Evolutionary conservation across 2,329 filamentous ascomycete species (phyloP).

Genomic region (Ascochyta pisi): DNA sequence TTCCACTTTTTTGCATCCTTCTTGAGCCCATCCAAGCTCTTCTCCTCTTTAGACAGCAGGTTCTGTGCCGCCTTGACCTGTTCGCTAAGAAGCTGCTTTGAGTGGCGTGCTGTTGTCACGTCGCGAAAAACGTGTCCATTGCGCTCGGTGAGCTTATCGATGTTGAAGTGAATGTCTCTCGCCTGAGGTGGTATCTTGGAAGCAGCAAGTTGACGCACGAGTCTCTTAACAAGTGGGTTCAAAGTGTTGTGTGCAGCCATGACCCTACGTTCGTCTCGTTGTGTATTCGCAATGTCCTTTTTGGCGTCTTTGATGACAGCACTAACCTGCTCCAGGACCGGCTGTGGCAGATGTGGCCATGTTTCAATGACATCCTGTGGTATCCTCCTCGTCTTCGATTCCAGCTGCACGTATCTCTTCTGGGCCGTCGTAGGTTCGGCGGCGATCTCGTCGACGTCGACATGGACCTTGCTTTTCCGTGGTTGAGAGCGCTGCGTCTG

Average conservation of each 20-base stretch:
- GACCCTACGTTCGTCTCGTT: conserved; percentile 55
- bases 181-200: conserved; percentile 71
- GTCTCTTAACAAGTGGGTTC: conserved; percentile 60
- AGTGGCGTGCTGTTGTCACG: conserved; percentile 67
- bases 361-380: conserved; percentile 47
- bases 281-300: conserved; percentile 66
- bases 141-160: conserved; percentile 69
- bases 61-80: conserved; percentile 65
- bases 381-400: conserved; percentile 45
- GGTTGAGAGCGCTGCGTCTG: background rate
- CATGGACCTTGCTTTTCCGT: conserved; percentile 31
- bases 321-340: conserved; percentile 63
- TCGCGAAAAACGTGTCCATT: conserved; percentile 56
- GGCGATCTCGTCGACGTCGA: conserved; percentile 29
- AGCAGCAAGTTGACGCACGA: conserved; percentile 64
- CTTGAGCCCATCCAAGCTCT: conserved; percentile 38
- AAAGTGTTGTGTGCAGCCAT: conserved; percentile 64
- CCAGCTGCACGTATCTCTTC: conserved; percentile 44
- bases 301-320: conserved; percentile 65
- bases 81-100: conserved; percentile 64
- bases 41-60: conserved; percentile 36
- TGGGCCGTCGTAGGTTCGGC: conserved; percentile 22
- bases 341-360: conserved; percentile 63
- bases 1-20: conserved; percentile 39
- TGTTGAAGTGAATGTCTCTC: conserved; percentile 64